Percentiles rank a stretch among this genome's conserved stretches.
These are phyloP conservation scores for Trypanosoma cruzi DNA, from an alignment of 208 protist species.

Conservation along the genomic window DNA sequence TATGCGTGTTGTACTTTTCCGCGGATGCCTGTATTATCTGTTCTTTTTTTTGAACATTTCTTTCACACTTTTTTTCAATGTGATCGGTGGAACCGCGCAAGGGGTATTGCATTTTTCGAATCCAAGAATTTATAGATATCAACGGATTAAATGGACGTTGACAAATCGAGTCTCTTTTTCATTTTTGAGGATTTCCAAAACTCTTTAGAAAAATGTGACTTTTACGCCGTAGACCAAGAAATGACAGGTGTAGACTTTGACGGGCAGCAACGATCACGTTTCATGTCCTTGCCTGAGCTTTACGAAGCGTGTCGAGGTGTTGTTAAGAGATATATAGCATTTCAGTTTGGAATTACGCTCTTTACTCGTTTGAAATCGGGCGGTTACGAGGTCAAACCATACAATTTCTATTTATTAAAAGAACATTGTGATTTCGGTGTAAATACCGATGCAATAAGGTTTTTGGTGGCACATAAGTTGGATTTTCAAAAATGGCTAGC, in stretches of 20 bases:
- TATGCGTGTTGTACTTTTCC: no score
- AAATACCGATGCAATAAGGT: slow-evolving; percentile 34
- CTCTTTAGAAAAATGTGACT: slow-evolving; percentile 54
- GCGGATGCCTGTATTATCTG: no score
- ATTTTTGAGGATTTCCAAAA: slow-evolving; percentile 54
- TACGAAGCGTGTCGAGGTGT: slow-evolving; percentile 48
- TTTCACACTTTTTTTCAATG: no score
- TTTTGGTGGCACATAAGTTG: slow-evolving; percentile 52
- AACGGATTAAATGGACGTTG: slow-evolving; percentile 38
- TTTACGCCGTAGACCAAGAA: slow-evolving; percentile 78
- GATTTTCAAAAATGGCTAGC: slow-evolving; percentile 73
- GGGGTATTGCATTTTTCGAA: no score
- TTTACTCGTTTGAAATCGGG: slow-evolving; percentile 43
- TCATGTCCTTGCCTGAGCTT: slow-evolving; percentile 32
- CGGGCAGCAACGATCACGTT: slow-evolving; percentile 23
- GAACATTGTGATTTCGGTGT: slow-evolving; percentile 41
- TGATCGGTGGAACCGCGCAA: no score
- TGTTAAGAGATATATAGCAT: slow-evolving; percentile 57
- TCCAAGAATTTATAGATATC: neutral
- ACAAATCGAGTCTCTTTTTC: slow-evolving; percentile 34
- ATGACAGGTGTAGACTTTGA: slow-evolving; percentile 71
- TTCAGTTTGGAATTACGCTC: slow-evolving; percentile 76
- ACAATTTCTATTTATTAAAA: slow-evolving; percentile 78
- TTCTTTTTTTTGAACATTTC: no score
- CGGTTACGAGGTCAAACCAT: slow-evolving; percentile 67